A percentile compares a stretch with the other conserved stretches of the same genome.
Evolutionary conservation across 257 asterid species (phyloP).

Genomic region (Vinca minor): DNA sequence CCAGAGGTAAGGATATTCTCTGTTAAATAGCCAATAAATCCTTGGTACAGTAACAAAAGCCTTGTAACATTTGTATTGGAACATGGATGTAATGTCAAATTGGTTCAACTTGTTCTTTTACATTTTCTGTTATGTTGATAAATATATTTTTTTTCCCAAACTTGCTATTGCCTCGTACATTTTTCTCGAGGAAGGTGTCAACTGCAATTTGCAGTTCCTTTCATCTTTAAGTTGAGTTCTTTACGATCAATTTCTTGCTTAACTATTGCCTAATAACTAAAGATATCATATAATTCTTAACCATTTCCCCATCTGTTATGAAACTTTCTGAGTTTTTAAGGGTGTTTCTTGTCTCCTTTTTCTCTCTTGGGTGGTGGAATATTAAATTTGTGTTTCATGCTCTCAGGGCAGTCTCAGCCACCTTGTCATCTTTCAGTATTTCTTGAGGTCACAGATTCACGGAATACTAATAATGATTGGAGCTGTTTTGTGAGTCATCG

Average conservation of each 20-base stretch:
- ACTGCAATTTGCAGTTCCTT: background rate
- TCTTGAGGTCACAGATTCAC: constrained; percentile 98
- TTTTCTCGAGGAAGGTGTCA: background rate
- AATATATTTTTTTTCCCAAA: no score
- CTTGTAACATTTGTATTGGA: background rate
- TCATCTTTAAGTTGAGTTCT: background rate
- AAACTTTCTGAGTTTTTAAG: background rate
- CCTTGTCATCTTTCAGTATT: constrained; percentile 98
- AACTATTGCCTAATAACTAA: background rate
- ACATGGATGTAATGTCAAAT: background rate
- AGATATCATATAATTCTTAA: background rate
- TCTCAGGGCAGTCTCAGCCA: constrained; percentile 99
- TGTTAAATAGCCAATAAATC: background rate
- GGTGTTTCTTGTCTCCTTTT: constrained; percentile 4
- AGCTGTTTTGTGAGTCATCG: constrained; percentile 99
- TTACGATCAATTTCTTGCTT: background rate
- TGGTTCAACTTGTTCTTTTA: background rate
- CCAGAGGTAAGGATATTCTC: constrained; percentile 56
- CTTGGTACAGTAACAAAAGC: background rate
- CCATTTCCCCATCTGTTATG: background rate
- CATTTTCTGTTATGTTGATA: background rate
- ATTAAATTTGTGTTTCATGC: constrained; percentile 24
- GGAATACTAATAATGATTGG: constrained; percentile 82
- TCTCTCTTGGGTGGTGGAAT: constrained; percentile 20
- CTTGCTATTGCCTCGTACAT: background rate